Evolutionary conservation across 768 basidiomycete species (phyloP).

Genomic region (Pleurotus pulmonarius): DNA sequence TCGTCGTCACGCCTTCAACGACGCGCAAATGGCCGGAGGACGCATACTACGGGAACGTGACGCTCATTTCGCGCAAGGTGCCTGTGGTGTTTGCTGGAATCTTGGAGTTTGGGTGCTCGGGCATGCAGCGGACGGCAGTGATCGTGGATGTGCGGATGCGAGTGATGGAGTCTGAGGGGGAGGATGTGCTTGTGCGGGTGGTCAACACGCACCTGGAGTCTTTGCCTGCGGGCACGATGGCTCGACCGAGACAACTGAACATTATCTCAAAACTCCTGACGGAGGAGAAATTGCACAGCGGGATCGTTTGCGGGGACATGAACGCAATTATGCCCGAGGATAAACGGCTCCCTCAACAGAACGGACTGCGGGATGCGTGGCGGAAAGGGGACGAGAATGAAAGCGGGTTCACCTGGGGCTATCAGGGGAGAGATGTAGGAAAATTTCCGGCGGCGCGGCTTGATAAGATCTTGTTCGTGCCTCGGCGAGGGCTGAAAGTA

Average conservation of each 20-base stretch:
- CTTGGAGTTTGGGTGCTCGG: conserved; percentile 49
- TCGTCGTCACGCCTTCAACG: conserved; percentile 53
- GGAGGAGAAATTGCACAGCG: conserved; percentile 46
- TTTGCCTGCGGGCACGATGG: conserved; percentile 35
- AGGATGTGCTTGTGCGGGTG: conserved; percentile 47
- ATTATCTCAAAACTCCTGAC: conserved; percentile 49
- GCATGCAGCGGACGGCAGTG: conserved; percentile 52
- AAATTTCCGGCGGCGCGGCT: conserved; percentile 50
- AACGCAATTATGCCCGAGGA: conserved; percentile 57
- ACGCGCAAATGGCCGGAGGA: conserved; percentile 49
- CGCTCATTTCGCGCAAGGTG: conserved; percentile 58
- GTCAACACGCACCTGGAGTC: conserved; percentile 79
- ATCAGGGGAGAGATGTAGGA: conserved; percentile 41
- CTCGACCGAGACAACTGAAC: conserved; percentile 48
- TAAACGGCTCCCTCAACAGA: conserved; percentile 30
- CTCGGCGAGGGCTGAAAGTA: conserved; percentile 45
- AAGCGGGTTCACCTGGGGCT: conserved; percentile 65
- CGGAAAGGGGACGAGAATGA: conserved; percentile 37
- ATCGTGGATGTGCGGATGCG: conserved; percentile 52
- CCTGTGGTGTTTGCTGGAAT: conserved; percentile 45
- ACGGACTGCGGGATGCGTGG: conserved; percentile 63
- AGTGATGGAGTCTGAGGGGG: conserved; percentile 24
- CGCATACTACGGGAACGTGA: conserved; percentile 62
- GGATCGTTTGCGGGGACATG: conserved; percentile 71
- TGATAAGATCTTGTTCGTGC: conserved; percentile 63